Base-by-base conservation (phyloP, 345 rosid species). In the Acer negundo region DNA sequence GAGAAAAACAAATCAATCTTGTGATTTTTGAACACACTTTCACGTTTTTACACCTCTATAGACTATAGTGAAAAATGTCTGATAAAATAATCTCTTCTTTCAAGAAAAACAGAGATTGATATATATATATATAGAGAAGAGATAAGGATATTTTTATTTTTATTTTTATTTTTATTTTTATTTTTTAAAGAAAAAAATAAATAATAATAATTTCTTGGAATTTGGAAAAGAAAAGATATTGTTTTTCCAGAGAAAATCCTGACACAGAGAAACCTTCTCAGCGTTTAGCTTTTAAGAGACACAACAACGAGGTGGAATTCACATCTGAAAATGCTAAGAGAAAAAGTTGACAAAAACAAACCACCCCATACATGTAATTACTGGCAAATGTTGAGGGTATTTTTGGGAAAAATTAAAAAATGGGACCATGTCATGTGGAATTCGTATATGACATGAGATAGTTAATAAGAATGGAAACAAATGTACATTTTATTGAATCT, bases 211-310 rank as follows among this genome's bases (percentile, higher is more conserved):
- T 9, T 70, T 69, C 62, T 81, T 69, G 78, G 72, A 81, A 67
- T 73, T 42, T 62, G 74, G 17, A 56, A 59, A 74, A 74, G 53
- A 79, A 55, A 80, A 78, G 75, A 70, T 47, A 67, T 72, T 13
- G 67, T 70, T 59, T 59, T 77, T 53, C 28, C 82, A 69, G 75
- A 73, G 69, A 11, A 20, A 84, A 82, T 67, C 31, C 86, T 79
- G 83, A 75, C 85, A 83, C 77, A 13, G 19, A 13, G 19, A 69
- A 76, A 73, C 67, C 77, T 42, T 62, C 77, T 46, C 80, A 66
- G 70, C 80, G 82, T 68, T 78, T 56, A 49, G 82, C 87, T 82
- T 86, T 86, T 56, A 74, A 82, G 87, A 68, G 84, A 80, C 79
- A 77, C 1, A 72, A 75, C 79, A 64, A 80, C 75, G 79, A 72